Evolutionary conservation across 805 yeast species (phyloP).

Genomic region (Candida piceae): DNA sequence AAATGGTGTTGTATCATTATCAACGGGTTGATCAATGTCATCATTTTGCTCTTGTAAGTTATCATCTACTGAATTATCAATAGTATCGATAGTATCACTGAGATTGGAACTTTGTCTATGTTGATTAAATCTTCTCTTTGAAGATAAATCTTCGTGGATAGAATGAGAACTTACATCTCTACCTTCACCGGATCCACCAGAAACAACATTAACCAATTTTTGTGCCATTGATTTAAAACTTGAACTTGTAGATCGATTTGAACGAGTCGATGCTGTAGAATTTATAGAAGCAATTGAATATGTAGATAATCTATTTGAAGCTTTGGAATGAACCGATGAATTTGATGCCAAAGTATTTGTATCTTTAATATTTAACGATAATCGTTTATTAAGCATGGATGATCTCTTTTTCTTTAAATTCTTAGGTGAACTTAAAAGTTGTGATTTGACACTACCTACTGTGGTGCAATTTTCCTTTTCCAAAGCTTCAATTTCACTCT

Average conservation of each 20-base stretch:
- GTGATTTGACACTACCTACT: no score
- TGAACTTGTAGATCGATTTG: conserved; percentile 18
- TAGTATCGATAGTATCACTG: background rate
- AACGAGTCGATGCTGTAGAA: conserved; percentile 11
- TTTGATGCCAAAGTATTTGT: background rate
- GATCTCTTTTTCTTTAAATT: conserved; percentile 5
- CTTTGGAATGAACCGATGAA: conserved; percentile 1
- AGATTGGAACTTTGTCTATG: conserved; percentile 3
- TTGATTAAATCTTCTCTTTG: conserved; percentile 1
- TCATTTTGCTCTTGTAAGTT: background rate
- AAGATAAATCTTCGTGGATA: background rate
- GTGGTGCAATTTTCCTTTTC: no score
- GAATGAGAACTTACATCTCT: background rate
- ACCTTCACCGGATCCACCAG: conserved; percentile 1
- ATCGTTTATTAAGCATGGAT: background rate
- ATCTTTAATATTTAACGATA: conserved; percentile 2
- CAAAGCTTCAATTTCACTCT: no score
- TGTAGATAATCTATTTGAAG: conserved; percentile 13
- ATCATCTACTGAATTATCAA: background rate
- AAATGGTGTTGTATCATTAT: no score
- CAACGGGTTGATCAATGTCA: no score
- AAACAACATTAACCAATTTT: conserved; percentile 15
- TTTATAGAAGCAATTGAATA: conserved; percentile 15
- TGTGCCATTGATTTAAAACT: conserved; percentile 22
- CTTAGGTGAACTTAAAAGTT: no score